phyloP scores from a whole-genome alignment of 164 flowering plant genomes.

The Malania oleifera region DNA sequence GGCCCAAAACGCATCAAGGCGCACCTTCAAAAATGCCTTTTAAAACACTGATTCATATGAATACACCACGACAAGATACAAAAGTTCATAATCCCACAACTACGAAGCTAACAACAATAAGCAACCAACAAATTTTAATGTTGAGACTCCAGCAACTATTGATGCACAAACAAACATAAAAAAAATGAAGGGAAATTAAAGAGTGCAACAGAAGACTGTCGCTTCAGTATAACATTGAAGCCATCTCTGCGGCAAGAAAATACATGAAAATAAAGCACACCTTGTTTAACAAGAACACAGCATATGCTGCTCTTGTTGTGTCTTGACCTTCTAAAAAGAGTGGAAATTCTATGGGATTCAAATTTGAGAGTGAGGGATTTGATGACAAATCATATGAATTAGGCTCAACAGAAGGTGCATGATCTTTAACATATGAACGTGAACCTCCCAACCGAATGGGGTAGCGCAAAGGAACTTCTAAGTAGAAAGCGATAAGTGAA shows the following conservation, averaged over 20 bases:
- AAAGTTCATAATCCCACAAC: too few species aligned
- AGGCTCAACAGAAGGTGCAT: conserved; percentile 67
- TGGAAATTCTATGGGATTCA: conserved; percentile 72
- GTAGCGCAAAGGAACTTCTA: conserved; percentile 83
- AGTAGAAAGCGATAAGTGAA: conserved; percentile 72
- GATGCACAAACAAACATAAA: too few species aligned
- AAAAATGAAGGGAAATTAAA: too few species aligned
- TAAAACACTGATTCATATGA: too few species aligned
- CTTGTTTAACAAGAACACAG: conserved; percentile 94
- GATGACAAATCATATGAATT: conserved; percentile 37
- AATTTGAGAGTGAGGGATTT: conserved; percentile 26
- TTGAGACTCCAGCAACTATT: too few species aligned
- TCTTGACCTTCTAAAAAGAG: conserved; percentile 97
- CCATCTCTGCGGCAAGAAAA: background rate
- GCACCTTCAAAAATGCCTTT: too few species aligned
- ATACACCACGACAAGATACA: too few species aligned
- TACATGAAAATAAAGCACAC: conserved; percentile 25
- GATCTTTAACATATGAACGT: conserved; percentile 63
- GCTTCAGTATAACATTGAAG: too few species aligned
- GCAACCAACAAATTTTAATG: too few species aligned
- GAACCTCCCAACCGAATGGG: conserved; percentile 90
- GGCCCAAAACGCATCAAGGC: too few species aligned
- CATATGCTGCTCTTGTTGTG: conserved; percentile 93
- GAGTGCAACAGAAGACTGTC: too few species aligned
- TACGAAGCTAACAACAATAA: too few species aligned